Conservation (phyloP, 2,329 filamentous ascomycete genomes). For the Fusarium liriodendri region DNA sequence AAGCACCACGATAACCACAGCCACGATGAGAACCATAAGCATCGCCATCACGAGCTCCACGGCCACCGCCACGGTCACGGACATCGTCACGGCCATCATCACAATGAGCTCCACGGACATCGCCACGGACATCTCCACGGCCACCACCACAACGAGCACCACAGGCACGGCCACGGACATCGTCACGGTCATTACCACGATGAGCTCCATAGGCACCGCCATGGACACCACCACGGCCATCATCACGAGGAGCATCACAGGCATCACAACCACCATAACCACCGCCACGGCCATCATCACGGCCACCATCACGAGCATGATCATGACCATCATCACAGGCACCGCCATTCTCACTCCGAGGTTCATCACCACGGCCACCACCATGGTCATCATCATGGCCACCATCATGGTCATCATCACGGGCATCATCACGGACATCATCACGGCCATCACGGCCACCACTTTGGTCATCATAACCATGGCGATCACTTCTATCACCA, state of each 20-base stretch:
- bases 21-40: background rate
- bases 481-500: background rate
- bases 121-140: constrained; percentile 1
- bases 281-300: constrained; percentile 10
- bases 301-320: constrained; percentile 12
- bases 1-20: background rate
- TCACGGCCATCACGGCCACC: background rate
- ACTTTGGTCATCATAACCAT: background rate
- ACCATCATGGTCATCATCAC: constrained; percentile 2
- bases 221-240: background rate
- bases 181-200: background rate
- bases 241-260: background rate
- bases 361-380: constrained; percentile 8
- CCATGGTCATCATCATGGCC: constrained; percentile 4
- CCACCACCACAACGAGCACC: background rate
- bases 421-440: background rate
- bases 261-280: constrained; percentile 1
- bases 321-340: constrained; percentile 19
- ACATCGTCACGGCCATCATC: constrained; percentile 6
- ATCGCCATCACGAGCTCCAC: background rate
- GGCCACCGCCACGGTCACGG: constrained; percentile 6
- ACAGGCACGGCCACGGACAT: background rate
- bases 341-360: constrained; percentile 17
- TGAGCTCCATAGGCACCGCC: background rate
- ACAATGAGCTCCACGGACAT: background rate